Evolutionary conservation across 2,329 filamentous ascomycete species (phyloP).

Genomic region (Sporothrix euskadiensis): DNA sequence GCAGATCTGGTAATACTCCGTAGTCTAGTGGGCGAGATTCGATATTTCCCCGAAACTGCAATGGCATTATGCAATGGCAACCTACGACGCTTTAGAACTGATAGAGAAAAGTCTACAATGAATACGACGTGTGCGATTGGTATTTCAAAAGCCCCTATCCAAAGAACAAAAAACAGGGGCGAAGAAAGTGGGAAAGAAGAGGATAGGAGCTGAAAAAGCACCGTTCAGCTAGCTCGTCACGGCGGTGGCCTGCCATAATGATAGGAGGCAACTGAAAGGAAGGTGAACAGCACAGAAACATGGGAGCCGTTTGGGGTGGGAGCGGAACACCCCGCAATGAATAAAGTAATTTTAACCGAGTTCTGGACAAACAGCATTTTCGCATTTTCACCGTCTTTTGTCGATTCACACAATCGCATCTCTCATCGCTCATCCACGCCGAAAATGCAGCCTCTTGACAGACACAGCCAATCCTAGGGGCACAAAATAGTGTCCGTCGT

Average conservation of each 20-base stretch:
- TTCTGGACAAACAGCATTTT: neutral
- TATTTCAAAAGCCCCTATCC: neutral
- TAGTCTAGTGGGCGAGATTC: neutral
- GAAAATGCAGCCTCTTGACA: neutral
- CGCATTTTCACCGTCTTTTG: neutral
- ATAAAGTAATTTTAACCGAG: neutral
- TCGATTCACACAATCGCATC: neutral
- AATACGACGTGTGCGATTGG: neutral
- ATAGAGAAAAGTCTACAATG: neutral
- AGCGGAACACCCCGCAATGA: neutral
- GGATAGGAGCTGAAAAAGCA: neutral
- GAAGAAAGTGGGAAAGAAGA: too few relatives aligned
- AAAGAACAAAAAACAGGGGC: neutral
- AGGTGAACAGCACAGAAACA: neutral
- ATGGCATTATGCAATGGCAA: slow-evolving; percentile 14
- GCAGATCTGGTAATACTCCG: slow-evolving; percentile 4
- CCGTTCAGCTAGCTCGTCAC: neutral
- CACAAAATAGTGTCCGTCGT: neutral
- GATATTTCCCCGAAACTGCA: neutral
- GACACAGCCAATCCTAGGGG: too few relatives aligned
- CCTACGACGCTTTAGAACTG: neutral
- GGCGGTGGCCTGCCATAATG: neutral
- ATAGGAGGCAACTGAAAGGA: neutral
- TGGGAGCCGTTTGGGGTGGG: neutral
- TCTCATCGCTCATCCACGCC: neutral